Base-by-base conservation (phyloP, 1,139 yeast species). In the Suhomyces panamericanus region DNA sequence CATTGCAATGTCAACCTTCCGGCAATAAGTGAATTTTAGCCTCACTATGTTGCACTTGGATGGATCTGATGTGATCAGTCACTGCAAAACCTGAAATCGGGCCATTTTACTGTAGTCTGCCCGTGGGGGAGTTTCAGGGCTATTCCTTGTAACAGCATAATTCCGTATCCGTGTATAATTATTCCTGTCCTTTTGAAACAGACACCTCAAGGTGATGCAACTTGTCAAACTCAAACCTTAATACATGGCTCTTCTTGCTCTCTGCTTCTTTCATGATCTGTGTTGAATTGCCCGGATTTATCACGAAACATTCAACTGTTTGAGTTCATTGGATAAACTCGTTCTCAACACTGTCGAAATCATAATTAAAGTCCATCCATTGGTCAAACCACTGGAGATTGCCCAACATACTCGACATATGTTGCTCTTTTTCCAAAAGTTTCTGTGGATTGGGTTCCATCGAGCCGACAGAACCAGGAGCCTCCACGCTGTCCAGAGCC, bases 351-450 rank as follows among this genome's bases (percentile, higher is more conserved):
- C 32, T 27, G 4, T 46, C 54, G n/a, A 54, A 40, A 32, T 65
- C 66, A 44, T 58, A 54, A 37, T 59, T 56, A 43, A 65, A 62
- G 44, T 68, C 73, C 31, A 69, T 54, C 78, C 78, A 73, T 53
- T 77, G 80, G 54, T 80, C 82, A 51, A 80, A 80, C 85, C 85
- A 80, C 50, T 71, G 77, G 43, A 80, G 57, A 49, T 75, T 78
- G 7, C 76, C 73, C 34, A 77, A 55, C 35, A 77, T 55, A 31
- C 22, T 20, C n/a, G 28, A 24, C 12, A 34, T 17, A 10, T 34
- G 29, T 34, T 15, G 26, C 22, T 13, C 36, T 27, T 10, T 22
- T 22, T 24, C 36, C 29, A n/a, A 20, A 27, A 27, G 15, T 8
- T 20, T 20, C 9, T 20, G 24, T 20, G 24, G 24, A 20, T 20